Conservation (phyloP, 805 yeast species). For the Sungouiella blattae region DNA sequence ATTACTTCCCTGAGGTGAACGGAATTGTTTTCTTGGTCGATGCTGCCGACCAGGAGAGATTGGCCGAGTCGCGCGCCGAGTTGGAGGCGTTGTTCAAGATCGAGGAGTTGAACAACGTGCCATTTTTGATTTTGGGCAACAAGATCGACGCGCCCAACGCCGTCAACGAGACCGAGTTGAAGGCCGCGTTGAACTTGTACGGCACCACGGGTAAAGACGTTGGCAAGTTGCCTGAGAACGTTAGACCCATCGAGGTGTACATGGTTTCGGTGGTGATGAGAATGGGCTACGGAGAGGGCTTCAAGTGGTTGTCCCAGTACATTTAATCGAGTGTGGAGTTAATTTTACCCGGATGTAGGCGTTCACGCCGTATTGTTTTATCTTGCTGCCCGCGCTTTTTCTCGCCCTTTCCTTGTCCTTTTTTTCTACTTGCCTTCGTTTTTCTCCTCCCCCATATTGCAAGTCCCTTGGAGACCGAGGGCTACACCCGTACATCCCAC, state of each 20-base stretch:
- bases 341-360: too few species aligned
- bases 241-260: conserved; percentile 91
- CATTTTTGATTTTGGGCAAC: conserved; percentile 92
- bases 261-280: conserved; percentile 99
- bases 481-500: conserved; percentile 2
- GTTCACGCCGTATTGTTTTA: neutral
- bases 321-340: conserved; percentile 53
- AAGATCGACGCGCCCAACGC: conserved; percentile 94
- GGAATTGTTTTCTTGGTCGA: conserved; percentile 96
- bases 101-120: conserved; percentile 86
- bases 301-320: conserved; percentile 97
- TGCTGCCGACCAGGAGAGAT: conserved; percentile 94
- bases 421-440: neutral
- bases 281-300: conserved; percentile 97
- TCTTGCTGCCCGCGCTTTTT: neutral
- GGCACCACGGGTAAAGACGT: conserved; percentile 81
- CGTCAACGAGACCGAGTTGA: conserved; percentile 89
- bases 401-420: neutral
- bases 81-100: conserved; percentile 89
- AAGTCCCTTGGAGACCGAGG: too few species aligned
- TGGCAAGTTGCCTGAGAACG: conserved; percentile 64
- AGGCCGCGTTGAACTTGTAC: conserved; percentile 83
- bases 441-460: too few species aligned
- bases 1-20: conserved; percentile 98
- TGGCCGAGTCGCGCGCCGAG: conserved; percentile 92